Base-by-base conservation (phyloP, 371 early-diverging fungal species). In the Circinella umbellata region DNA sequence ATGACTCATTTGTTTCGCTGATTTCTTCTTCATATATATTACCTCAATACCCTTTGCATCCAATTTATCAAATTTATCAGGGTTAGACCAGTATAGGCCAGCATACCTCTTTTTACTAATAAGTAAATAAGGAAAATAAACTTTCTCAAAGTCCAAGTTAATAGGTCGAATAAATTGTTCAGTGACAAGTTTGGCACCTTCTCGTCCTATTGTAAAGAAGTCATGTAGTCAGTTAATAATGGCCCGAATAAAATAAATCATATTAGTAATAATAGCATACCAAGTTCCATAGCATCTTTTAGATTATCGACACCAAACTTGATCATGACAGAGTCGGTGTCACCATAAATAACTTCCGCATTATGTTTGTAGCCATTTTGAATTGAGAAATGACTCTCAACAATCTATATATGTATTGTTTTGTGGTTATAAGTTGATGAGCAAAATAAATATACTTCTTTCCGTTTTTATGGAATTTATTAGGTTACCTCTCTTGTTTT, bases 251-350 rank as follows among this genome's bases (percentile, higher is more conserved):
- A 3, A 42, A 11, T 6, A 42, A 42, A 9, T 9, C 9, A 42
- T 42, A 42, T 42, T 9, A 42, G 15, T n/a, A 51, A 51, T 4
- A n/a, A 51, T 13, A 15, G 15, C 14, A 13, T 76, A 70, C 98
- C 97, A 3, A 98, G 80, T 38, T 86, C 78, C 99, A 99, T 98
- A 2, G 96, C 92, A 15, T 96, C 93, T 35, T 83, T 90, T 27
- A 99, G 82, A 63, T 83, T 85, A 48, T 86, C 78, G 13, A 89
- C 92, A 37, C 96, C 96, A 88, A 99, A 99, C 66, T 97, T 96
- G 64, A 99, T 96, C 99, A 99, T 99, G 36, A 99, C 99, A 4
- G 99, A 99, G 86, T 99, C 99, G 0, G 99, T 99, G 80, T 99
- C 99, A 62, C 99, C 99, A 74, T 99, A 99, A 67, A 99, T 97